Conservation (phyloP, 208 protist species). For the Leishmania lainsoni region DNA sequence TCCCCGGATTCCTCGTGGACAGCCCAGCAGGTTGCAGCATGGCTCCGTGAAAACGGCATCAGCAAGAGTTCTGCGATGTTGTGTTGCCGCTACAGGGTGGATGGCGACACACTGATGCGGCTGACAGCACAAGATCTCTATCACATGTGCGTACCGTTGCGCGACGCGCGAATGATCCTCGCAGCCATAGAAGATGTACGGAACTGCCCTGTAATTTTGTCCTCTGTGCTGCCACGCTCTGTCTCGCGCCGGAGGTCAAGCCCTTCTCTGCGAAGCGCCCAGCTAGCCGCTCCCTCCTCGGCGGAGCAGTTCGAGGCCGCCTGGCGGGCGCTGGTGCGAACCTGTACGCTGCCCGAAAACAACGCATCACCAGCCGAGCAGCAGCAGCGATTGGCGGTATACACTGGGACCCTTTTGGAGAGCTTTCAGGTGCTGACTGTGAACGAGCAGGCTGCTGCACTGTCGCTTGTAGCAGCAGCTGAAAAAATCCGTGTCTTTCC, state of each 20-base stretch:
- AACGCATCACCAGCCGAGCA: conserved; percentile 23
- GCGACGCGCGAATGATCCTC: conserved; percentile 44
- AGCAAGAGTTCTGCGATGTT: conserved; percentile 22
- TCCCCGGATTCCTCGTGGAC: conserved; percentile 11
- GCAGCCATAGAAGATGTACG: conserved; percentile 40
- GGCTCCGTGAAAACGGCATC: conserved; percentile 54
- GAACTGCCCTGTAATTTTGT: conserved; percentile 14
- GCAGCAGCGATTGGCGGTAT: conserved; percentile 34
- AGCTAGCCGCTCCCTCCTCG: background rate
- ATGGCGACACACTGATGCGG: conserved; percentile 44
- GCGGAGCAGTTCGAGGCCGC: conserved; percentile 26
- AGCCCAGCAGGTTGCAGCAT: conserved; percentile 45
- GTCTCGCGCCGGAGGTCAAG: conserved; percentile 12
- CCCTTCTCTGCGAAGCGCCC: background rate
- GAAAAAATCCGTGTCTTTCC: background rate
- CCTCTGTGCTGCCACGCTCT: conserved; percentile 8
- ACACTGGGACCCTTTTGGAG: conserved; percentile 46
- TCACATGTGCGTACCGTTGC: conserved; percentile 46
- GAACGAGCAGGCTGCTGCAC: conserved; percentile 40
- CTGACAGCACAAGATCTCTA: conserved; percentile 42
- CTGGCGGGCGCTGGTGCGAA: conserved; percentile 26
- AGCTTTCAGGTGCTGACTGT: conserved; percentile 45
- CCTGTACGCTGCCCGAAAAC: conserved; percentile 8
- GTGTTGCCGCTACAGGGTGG: conserved; percentile 39
- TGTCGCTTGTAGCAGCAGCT: conserved; percentile 43